Evolutionary conservation across 139 green algal species (phyloP), one percentile per base, ranked within the genome.

Genomic region (Haematococcus lacustris): DNA sequence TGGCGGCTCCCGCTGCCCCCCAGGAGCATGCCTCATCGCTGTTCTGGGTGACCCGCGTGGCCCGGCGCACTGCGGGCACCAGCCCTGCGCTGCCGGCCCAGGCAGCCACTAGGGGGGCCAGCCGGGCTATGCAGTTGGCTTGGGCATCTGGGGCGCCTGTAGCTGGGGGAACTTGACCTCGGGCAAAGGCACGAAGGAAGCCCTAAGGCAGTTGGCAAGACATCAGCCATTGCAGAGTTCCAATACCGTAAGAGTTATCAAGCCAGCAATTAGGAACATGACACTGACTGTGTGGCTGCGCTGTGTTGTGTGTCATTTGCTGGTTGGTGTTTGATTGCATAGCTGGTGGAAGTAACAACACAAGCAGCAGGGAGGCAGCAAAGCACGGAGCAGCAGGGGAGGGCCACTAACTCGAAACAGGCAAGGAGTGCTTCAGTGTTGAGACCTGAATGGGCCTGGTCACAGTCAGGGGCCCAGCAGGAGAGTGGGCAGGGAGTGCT

Each of bases 11-110:
- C 21, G 71, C 78, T 43, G 53, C 75, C 5, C 70, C 85, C 78
- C 80, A 88, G 1, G 80, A 80, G 32, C 70, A 73, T 1, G 85
- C 85, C 5, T 73, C 74, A 34, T 81, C 78, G 38, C 73, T 81
- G 74, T 90, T 82, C 70, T 90, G 85, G 0, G 85, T 90, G 3
- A 80, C 72, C 0, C 85, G 78, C 2, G 83, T 86, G 0, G 74
- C 76, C 21, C 32, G 32, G 9, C 70, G 57, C 41, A 73, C 71
- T 4, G 62, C 68, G 51, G 30, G 30, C 74, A 59, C 17, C 70
- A 68, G 40, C 53, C 9, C 40, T 26, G 7, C 6, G 9, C 4
- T 32, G 13, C 0, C 3, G 63, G 26, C 77, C 75, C 1, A 57
- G 73, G 43, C 80, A 2, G 80, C 76, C 25, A 84, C 73, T 43